Percentiles rank a stretch among this genome's conserved stretches.
These are phyloP conservation scores for Entomortierella parvispora DNA, from an alignment of 192 early-diverging fungal genomes.

Conservation along the genomic window DNA sequence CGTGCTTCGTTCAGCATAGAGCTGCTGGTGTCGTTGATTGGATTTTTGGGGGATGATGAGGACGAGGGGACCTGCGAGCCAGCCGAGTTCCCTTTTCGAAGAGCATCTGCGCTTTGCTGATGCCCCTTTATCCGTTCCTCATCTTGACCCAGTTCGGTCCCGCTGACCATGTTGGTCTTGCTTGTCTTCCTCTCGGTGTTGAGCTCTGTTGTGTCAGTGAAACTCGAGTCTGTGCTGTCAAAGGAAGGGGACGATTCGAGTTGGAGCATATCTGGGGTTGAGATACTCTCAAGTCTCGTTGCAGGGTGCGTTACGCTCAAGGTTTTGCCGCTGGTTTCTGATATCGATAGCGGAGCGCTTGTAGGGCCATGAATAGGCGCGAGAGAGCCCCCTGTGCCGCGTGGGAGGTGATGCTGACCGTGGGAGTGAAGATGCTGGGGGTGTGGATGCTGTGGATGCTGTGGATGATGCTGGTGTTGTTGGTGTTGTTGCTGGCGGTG, in stretches of 20 bases:
- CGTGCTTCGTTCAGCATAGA: too few species aligned
- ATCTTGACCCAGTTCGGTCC: too few species aligned
- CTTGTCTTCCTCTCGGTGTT: constrained; percentile 1
- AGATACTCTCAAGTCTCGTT: constrained; percentile 11
- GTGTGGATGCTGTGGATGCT: constrained; percentile 14
- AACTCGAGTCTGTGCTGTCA: constrained; percentile 3
- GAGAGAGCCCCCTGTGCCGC: too few species aligned
- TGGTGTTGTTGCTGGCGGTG: constrained; percentile 8
- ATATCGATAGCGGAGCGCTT: constrained; percentile 23
- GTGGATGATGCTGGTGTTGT: constrained; percentile 10
- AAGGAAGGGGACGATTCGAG: constrained; percentile 26
- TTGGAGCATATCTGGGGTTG: constrained; percentile 36
- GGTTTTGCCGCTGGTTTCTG: constrained; percentile 8
- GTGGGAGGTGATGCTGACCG: constrained; percentile 6
- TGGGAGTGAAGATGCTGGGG: constrained; percentile 6
- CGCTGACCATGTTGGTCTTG: neutral
- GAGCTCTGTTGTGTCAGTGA: neutral
- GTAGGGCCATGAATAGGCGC: constrained; percentile 30
- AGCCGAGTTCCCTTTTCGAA: too few species aligned
- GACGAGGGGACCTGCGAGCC: too few species aligned
- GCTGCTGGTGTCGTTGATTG: too few species aligned
- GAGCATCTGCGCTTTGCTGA: too few species aligned
- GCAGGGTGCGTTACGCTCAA: constrained; percentile 1
- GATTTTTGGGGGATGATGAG: too few species aligned
- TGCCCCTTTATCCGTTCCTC: too few species aligned